phyloP scores from a whole-genome alignment of 176 grass and related monocot genomes.

The Avena atlantica region DNA sequence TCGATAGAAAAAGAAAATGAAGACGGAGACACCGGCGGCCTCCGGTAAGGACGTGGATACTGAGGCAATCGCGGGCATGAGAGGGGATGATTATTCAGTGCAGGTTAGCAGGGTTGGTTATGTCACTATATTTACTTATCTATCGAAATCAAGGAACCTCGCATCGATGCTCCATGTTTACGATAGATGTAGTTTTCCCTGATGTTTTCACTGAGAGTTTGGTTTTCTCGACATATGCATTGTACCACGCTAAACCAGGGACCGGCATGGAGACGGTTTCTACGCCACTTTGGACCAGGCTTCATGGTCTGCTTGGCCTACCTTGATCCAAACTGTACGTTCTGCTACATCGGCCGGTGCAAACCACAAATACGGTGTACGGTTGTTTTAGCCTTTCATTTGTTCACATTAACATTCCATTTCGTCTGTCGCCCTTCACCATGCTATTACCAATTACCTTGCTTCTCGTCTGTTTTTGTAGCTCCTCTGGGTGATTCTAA shows the following conservation, averaged over 20 bases:
- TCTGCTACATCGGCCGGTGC: constrained; percentile 53
- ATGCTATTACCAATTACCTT: too few relatives aligned
- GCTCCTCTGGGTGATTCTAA: constrained; percentile 86
- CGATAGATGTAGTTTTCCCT: too few relatives aligned
- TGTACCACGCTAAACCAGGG: constrained; percentile 18
- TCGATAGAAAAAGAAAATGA: not conserved
- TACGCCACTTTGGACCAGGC: constrained; percentile 74
- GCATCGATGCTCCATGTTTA: not conserved
- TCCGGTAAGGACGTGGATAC: not conserved
- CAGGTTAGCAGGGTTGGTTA: not conserved
- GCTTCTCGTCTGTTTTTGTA: constrained; percentile 11
- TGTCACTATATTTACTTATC: too few relatives aligned
- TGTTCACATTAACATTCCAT: not conserved
- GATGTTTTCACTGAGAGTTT: too few relatives aligned
- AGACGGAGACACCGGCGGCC: not conserved
- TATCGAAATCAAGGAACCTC: too few relatives aligned
- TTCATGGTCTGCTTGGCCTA: constrained; percentile 88
- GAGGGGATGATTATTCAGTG: not conserved
- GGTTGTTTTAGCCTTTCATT: not conserved
- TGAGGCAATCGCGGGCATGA: not conserved
- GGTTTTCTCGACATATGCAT: too few relatives aligned
- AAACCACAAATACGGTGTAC: constrained; percentile 85
- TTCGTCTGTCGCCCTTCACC: too few relatives aligned
- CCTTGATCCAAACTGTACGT: constrained; percentile 77
- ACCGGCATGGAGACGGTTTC: constrained; percentile 66